Evolutionary conservation across 306 rosid genomes (phyloP), one percentile per base, ranked within the genome.

Genomic region (Lupinus albus): DNA sequence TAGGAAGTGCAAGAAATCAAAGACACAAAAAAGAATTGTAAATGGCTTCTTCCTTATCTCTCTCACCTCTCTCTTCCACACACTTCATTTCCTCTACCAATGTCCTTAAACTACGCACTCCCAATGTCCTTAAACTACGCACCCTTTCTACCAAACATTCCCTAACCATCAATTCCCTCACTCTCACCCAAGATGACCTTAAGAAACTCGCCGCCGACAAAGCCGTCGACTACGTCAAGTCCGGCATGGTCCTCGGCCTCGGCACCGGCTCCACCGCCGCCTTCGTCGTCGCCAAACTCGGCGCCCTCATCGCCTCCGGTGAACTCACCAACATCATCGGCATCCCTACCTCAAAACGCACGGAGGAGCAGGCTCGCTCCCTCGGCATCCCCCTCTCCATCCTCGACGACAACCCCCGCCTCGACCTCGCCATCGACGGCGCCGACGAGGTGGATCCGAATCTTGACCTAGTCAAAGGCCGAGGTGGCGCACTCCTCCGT

Each of bases 191-290:
- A 66, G 96, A 89, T 61, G 89, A 87, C 28, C 96, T 89, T 60
- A 89, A 89, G 49, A 87, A 71, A 33, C 84, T 89, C 70, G 96
- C 96, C 67, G 94, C 96, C 70, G 94, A 87, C 54, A 87, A 87
- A 13, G 96, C 96, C 75, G 94, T 89, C 20, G 96, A 85, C 9
- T 82, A 81, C 54, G 94, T 89, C 59, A 87, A 86, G 49, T 59
- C 76, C 73, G 94, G 96, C 57, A 89, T 89, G 96, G 89, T 89
- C 74, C 88, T 89, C 28, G 96, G 96, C 50, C 96, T 89, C 53
- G 96, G 96, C 20, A 89, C 94, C 14, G 94, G 96, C 62, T 89
- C 94, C 79, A 89, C 96, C 21, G 96, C 96, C 32, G 96, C 96
- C 39, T 89, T 89, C 50, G 94, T 89, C 62, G 96, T 89, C 59